A percentile compares a stretch with the other conserved stretches of the same genome.
Conservation (phyloP, 345 rosid species). For the Lumnitzera littorea region DNA sequence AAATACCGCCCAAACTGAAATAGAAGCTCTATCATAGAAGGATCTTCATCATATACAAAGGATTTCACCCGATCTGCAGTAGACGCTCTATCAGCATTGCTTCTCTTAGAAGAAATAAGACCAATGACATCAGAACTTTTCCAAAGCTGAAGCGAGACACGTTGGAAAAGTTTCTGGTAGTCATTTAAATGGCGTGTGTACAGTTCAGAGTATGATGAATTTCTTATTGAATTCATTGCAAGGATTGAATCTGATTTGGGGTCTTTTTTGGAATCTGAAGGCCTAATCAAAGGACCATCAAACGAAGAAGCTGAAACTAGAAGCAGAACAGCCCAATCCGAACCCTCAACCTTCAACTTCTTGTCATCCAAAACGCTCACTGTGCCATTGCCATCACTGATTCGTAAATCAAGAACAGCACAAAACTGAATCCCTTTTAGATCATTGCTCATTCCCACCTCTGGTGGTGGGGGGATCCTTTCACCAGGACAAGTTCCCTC, state of each 20-base stretch:
- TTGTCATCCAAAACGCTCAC: conserved; percentile 41
- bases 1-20: conserved; percentile 85
- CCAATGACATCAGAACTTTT: conserved; percentile 24
- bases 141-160: conserved; percentile 61
- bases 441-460: conserved; percentile 23
- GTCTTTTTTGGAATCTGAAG: conserved; percentile 61
- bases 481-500: conserved; percentile 64
- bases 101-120: conserved; percentile 9
- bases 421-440: conserved; percentile 65
- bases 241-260: conserved; percentile 39
- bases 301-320: conserved; percentile 69
- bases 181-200: conserved; percentile 57
- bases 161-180: conserved; percentile 70
- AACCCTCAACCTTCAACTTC: conserved; percentile 62
- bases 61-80: conserved; percentile 70
- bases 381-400: conserved; percentile 44
- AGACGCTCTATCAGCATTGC: conserved; percentile 23
- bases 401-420: conserved; percentile 54
- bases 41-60: conserved; percentile 74
- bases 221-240: conserved; percentile 35
- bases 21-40: conserved; percentile 70
- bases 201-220: conserved; percentile 55
- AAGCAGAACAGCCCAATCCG: conserved; percentile 68
- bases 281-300: conserved; percentile 69
- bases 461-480: conserved; percentile 57